Conservation (phyloP, 257 asterid species). For the Lantana camara region DNA sequence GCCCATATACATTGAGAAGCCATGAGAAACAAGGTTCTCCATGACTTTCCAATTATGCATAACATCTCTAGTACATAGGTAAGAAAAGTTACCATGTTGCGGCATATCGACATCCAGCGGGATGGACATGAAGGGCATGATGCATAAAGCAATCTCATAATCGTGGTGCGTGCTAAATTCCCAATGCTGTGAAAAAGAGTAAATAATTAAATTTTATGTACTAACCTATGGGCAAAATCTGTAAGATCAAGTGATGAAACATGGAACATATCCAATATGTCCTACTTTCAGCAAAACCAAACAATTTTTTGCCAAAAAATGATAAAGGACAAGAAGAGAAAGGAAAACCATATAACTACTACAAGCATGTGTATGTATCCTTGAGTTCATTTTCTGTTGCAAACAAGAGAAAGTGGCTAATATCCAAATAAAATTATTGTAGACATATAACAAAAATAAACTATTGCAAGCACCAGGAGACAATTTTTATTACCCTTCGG, state of each 20-base stretch:
- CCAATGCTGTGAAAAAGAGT: slow-evolving; percentile 68
- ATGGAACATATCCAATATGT: slow-evolving; percentile 11
- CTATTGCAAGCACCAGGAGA: background rate
- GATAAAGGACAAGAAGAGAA: too few species aligned
- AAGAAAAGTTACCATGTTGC: slow-evolving; percentile 65
- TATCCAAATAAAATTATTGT: background rate
- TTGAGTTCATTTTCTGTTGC: background rate
- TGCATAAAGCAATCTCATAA: slow-evolving; percentile 84
- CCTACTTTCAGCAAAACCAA: slow-evolving; percentile 9
- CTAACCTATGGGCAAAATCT: slow-evolving; percentile 5
- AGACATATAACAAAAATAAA: background rate
- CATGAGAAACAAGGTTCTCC: slow-evolving; percentile 17
- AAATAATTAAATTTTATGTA: background rate
- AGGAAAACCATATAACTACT: slow-evolving; percentile 15
- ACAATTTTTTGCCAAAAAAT: too few species aligned
- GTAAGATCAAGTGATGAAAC: slow-evolving; percentile 17
- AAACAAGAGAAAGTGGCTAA: slow-evolving; percentile 5
- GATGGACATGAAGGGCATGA: slow-evolving; percentile 92
- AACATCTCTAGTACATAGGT: slow-evolving; percentile 24
- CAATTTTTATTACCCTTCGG: background rate
- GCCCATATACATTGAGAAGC: slow-evolving; percentile 18
- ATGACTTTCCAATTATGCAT: slow-evolving; percentile 18
- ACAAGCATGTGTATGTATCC: background rate
- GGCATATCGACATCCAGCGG: slow-evolving; percentile 92
- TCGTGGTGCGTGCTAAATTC: slow-evolving; percentile 80